Evolutionary conservation across 2,329 filamentous ascomycete genomes (phyloP), one percentile per base, ranked within the genome.

Genomic region (Pseudogymnoascus sp.): DNA sequence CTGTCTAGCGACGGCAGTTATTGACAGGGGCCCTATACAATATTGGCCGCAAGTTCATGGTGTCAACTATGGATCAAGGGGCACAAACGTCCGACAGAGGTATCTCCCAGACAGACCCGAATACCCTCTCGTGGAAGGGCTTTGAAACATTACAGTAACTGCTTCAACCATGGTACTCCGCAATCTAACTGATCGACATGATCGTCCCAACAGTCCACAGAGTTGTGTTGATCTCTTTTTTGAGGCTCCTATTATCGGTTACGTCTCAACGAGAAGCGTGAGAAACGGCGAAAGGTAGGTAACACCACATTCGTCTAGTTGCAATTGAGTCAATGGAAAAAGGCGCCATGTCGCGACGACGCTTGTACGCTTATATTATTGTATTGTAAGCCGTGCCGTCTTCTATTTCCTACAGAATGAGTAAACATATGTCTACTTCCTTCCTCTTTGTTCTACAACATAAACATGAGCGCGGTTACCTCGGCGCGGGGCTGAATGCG

Each of bases 11-110:
- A 33, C 29, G 50, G 26, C 50, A 56, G 29, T 56, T 56, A 33
- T 56, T 56, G 50, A 56, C 50, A 56, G 50, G 50, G 50, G 29
- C 5, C 50, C 50, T 56, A 56, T 56, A 56, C 10, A 56, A 56
- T 19, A 17, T 29, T n/a, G 17, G 50, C 19, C 17, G 17, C 26
- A 21, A n/a, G 7, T 56, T 56, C 29, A 56, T 56, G 26, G 26
- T 33, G 44, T 50, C 15, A 13, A 56, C 33, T 31, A 33, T 56
- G 29, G 29, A 56, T 9, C 29, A 56, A 35, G 50, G n/a, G 11
- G 21, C 2, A 56, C 10, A 31, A 17, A 53, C 9, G 29, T 19
- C 10, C 21, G n/a, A 21, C n/a, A 7, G 26, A 53, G 9, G 15
- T 56, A 7, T 19, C 29, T 33, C 17, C 29, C 29, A 56, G 29